Percentiles rank a stretch among this genome's conserved stretches.
Evolutionary conservation across 768 basidiomycete genomes (phyloP).

Genomic region (Tylopilus cervinicoccineus): DNA sequence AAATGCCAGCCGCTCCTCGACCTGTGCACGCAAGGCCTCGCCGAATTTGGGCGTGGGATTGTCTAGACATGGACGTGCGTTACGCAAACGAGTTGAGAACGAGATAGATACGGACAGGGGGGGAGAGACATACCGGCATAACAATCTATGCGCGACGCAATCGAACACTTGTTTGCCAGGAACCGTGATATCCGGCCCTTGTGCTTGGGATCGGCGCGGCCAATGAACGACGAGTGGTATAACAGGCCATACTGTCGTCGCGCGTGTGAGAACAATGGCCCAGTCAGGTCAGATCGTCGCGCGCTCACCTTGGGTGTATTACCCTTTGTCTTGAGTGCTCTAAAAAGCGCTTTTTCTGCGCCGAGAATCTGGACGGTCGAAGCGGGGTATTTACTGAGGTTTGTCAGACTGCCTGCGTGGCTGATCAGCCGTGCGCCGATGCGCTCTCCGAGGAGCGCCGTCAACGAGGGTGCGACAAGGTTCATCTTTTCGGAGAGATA

Average conservation of each 20-base stretch:
- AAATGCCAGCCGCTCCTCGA: constrained; percentile 92
- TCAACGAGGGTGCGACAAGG: constrained; percentile 89
- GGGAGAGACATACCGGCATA: constrained; percentile 59
- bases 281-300: not conserved
- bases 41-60: constrained; percentile 91
- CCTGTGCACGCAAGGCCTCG: constrained; percentile 88
- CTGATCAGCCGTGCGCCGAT: constrained; percentile 91
- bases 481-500: constrained; percentile 98
- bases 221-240: constrained; percentile 96
- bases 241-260: constrained; percentile 86
- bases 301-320: constrained; percentile 86
- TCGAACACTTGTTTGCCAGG: constrained; percentile 97
- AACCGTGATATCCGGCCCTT: constrained; percentile 99
- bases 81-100: not conserved
- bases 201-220: constrained; percentile 88
- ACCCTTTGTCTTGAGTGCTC: constrained; percentile 97
- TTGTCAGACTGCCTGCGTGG: constrained; percentile 94
- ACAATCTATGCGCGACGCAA: constrained; percentile 95
- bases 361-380: constrained; percentile 98
- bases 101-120: not conserved
- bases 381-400: constrained; percentile 96
- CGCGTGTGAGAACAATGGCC: not conserved
- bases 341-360: constrained; percentile 96
- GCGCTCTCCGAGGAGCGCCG: constrained; percentile 86
- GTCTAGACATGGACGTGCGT: constrained; percentile 38